Conservation (phyloP, 352 stramenopile genomes). For the Hyaloperonospora arabidopsidis region DNA sequence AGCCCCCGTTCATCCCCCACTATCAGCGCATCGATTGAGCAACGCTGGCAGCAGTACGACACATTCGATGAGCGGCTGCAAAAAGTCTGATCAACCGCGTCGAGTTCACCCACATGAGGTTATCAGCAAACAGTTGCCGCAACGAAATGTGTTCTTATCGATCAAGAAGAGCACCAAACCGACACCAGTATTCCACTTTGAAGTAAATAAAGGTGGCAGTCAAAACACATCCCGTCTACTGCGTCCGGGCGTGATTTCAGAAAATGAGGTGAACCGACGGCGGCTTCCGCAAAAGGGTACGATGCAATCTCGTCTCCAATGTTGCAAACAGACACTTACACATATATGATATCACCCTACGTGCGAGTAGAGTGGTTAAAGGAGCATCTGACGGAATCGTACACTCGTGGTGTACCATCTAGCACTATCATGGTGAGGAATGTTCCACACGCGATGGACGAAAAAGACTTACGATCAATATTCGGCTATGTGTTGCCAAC, state of each 20-base stretch:
- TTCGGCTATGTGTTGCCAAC: slow-evolving; percentile 48
- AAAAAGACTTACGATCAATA: slow-evolving; percentile 47
- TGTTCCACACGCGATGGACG: slow-evolving; percentile 34
- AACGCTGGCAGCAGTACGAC: background rate
- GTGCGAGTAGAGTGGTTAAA: slow-evolving; percentile 26
- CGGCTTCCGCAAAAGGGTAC: slow-evolving; percentile 31
- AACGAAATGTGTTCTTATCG: slow-evolving; percentile 10
- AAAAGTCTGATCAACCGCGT: background rate
- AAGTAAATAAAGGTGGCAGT: background rate
- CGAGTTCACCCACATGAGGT: slow-evolving; percentile 4
- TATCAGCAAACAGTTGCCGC: slow-evolving; percentile 20
- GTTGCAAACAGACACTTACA: background rate
- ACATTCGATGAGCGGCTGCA: background rate
- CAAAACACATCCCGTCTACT: slow-evolving; percentile 1
- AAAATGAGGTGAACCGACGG: slow-evolving; percentile 43
- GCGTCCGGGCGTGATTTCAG: slow-evolving; percentile 51
- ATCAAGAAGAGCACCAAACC: slow-evolving; percentile 18
- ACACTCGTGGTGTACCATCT: slow-evolving; percentile 29
- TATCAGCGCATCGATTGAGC: background rate
- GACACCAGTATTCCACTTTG: slow-evolving; percentile 25
- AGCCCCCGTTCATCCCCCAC: background rate
- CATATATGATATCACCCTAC: slow-evolving; percentile 1
- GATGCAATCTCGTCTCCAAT: background rate
- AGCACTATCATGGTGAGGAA: slow-evolving; percentile 35
- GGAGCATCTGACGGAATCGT: slow-evolving; percentile 31